Evolutionary conservation across 2,329 filamentous ascomycete genomes (phyloP), one percentile per base, ranked within the genome.

Genomic region (Pseudogymnoascus destructans): DNA sequence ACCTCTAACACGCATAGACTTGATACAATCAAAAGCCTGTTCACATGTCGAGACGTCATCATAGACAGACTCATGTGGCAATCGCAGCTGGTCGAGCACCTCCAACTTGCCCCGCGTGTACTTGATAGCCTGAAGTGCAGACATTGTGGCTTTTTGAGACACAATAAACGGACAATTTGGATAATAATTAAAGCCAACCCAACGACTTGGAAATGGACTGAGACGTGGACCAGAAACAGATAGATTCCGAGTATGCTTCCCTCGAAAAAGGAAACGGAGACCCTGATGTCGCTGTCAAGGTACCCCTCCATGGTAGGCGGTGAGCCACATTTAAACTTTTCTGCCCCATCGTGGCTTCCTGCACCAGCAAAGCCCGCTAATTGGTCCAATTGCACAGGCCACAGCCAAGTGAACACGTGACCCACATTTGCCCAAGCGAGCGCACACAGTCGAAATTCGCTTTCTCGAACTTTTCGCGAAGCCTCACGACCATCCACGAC

Each of bases 11-110:
- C 83, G 74, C 88, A 93, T 93, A 13, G 86, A 79, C 65, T 82
- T 84, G 73, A 93, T 93, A 66, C 86, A 87, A 69, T 89, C 84
- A 73, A 89, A 93, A 35, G 86, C 88, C 72, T 89, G 85, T 65
- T 85, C 79, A 62, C 83, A 80, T 9, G 80, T 86, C 27, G 78
- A 78, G 57, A 92, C 80, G 62, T 79, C 70, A 66, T 92, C 86
- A 70, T 91, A 93, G 70, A 87, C 81, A 67, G 88, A 84, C 65
- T 87, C 82, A 68, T 93, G 87, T 11, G 88, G 88, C 19, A 93
- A 78, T 62, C 82, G 81, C n/a, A 93, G 81, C 73, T 93, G 88
- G 71, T 93, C 87, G 58, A 93, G 79, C 63, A 93, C 88, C 64
- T 87, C 77, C 59, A 93, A 77, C 70, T 79, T 79, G 64, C 87